A percentile compares a stretch with the other conserved stretches of the same genome.
Conservation (phyloP, 139 green algal genomes). For the Chlorella sp. region DNA sequence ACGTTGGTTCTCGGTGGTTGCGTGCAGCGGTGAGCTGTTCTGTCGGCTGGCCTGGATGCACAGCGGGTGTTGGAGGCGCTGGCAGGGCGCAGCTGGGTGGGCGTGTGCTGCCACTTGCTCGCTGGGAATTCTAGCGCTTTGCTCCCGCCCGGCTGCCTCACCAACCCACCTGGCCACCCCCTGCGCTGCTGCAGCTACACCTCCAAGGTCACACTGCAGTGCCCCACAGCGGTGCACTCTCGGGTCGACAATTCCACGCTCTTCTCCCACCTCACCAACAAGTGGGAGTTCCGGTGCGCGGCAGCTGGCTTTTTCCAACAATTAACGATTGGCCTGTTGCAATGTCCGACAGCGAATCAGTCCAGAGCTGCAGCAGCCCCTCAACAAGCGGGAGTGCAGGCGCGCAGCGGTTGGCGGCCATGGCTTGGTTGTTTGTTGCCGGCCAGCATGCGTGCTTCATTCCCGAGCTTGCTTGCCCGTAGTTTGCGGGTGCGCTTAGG, state of each 20-base stretch:
- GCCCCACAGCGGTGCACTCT: constrained; percentile 53
- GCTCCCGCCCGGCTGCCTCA: background rate
- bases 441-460: background rate
- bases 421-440: too few species aligned
- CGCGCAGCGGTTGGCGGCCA: too few species aligned
- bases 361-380: background rate
- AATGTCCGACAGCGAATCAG: too few species aligned
- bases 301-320: too few species aligned
- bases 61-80: background rate
- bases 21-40: too few species aligned
- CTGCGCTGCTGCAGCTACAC: constrained; percentile 71
- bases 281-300: constrained; percentile 71
- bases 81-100: background rate
- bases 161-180: too few species aligned
- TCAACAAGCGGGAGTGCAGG: background rate
- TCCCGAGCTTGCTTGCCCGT: background rate
- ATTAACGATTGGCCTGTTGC: too few species aligned
- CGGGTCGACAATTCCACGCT: constrained; percentile 72
- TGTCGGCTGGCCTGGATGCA: too few species aligned
- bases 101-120: too few species aligned
- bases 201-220: constrained; percentile 71
- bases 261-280: constrained; percentile 86
- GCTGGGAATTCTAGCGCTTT: too few species aligned
- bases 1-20: too few species aligned
- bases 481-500: background rate